These are phyloP conservation scores for Citrullus amarus DNA, from an alignment of 306 rosid species.

Conservation along the genomic window DNA sequence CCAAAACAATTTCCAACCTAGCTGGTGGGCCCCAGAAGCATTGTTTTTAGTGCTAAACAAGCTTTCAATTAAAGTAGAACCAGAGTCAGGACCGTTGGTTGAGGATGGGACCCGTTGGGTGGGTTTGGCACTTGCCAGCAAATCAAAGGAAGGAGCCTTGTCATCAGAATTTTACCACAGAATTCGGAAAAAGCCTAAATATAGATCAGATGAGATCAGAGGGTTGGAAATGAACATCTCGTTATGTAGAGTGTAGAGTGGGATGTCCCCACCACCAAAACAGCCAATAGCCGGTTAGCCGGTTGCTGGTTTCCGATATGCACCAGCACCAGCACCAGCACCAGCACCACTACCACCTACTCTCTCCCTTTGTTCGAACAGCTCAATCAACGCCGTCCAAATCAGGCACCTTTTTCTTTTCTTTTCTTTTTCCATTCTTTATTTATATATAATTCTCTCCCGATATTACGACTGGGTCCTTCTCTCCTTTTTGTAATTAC, in stretches of 20 bases:
- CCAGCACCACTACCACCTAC: not conserved
- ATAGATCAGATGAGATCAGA: not conserved
- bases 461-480: not conserved
- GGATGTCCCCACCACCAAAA: not conserved
- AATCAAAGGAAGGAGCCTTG: not conserved
- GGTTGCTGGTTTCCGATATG: not conserved
- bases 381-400: conserved; percentile 14
- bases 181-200: not conserved
- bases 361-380: not conserved
- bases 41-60: not conserved
- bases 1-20: not conserved
- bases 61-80: not conserved
- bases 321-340: not conserved
- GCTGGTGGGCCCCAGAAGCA: not conserved
- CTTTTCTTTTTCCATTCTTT: not conserved
- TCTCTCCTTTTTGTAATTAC: not conserved
- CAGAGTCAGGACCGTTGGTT: not conserved
- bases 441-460: not conserved
- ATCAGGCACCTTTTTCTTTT: not conserved
- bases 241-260: not conserved
- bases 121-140: not conserved
- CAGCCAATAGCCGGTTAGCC: not conserved
- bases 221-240: not conserved
- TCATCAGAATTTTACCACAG: not conserved
- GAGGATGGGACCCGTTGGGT: not conserved